A percentile compares a stretch with the other conserved stretches of the same genome.
Conservation (phyloP, 2,329 filamentous ascomycete genomes). For the Fusarium oligoseptatum region DNA sequence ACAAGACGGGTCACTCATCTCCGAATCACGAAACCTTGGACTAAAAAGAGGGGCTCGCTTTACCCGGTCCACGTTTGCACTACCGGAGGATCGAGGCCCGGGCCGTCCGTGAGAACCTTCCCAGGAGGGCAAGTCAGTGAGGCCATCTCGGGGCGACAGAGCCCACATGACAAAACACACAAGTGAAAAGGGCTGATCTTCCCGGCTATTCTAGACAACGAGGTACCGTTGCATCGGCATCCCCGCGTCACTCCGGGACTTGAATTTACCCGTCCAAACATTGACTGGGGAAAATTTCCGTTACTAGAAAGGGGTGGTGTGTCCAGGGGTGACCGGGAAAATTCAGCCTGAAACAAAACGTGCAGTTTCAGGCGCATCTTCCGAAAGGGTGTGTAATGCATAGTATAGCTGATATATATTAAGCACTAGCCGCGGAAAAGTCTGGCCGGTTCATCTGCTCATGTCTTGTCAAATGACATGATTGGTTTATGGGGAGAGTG, state of each 20-base stretch:
- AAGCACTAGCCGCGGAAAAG: constrained; percentile 4
- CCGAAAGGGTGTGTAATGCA: neutral
- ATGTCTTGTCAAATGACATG: constrained; percentile 5
- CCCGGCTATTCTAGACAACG: neutral
- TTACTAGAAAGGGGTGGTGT: constrained; percentile 19
- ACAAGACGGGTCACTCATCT: constrained; percentile 21
- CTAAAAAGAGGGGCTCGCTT: constrained; percentile 13
- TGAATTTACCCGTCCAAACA: constrained; percentile 8
- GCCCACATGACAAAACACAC: constrained; percentile 31
- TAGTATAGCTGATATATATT: constrained; percentile 11
- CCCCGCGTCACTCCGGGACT: constrained; percentile 16
- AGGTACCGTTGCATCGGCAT: constrained; percentile 24
- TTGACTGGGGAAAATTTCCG: neutral
- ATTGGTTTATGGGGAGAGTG: neutral
- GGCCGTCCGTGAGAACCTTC: constrained; percentile 12
- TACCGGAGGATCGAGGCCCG: constrained; percentile 35
- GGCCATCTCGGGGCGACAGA: constrained; percentile 3
- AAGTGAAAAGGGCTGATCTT: too few relatives aligned
- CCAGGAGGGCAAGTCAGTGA: neutral
- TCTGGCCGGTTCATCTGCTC: neutral
- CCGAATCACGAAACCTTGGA: constrained; percentile 26
- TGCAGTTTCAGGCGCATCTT: constrained; percentile 22
- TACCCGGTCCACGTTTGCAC: constrained; percentile 28
- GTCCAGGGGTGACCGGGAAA: neutral
- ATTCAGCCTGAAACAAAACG: constrained; percentile 32